Conservation (phyloP, 148 eudicot species). For the Linanthus parryae region DNA sequence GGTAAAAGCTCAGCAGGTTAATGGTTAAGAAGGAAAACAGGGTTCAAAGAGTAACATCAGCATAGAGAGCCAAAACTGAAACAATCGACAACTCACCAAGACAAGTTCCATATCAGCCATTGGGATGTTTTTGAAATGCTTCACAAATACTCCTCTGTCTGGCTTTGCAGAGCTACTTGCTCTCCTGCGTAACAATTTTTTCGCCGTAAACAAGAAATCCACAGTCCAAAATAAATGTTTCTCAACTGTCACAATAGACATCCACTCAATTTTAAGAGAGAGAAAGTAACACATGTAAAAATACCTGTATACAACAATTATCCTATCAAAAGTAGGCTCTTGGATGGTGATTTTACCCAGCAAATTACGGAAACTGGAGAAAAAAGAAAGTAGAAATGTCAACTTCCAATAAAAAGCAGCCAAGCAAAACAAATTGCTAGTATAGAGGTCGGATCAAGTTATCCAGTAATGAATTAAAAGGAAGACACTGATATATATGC, state of each 20-base stretch:
- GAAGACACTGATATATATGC: not conserved
- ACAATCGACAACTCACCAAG: no score
- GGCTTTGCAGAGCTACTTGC: conserved; percentile 48
- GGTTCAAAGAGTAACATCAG: not conserved
- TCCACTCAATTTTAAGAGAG: no score
- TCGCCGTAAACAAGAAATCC: not conserved
- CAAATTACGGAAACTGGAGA: conserved; percentile 40
- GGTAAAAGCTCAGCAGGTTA: conserved; percentile 2
- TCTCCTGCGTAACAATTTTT: conserved; percentile 33
- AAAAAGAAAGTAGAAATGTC: conserved; percentile 7
- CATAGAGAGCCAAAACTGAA: not conserved
- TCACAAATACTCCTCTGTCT: conserved; percentile 82
- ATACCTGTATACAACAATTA: conserved; percentile 95
- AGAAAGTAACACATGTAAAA: no score
- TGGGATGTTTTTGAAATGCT: conserved; percentile 94
- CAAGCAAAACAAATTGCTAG: not conserved
- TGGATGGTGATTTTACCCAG: conserved; percentile 75
- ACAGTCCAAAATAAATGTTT: not conserved
- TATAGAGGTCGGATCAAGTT: not conserved
- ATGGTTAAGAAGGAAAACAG: not conserved
- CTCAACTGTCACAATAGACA: not conserved
- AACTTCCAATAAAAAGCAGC: not conserved
- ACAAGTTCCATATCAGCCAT: conserved; percentile 99
- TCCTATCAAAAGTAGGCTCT: conserved; percentile 97
- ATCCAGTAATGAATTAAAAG: not conserved